These are phyloP conservation scores for Aspergillus alliaceus DNA, from an alignment of 2,329 filamentous ascomycete genomes.

Conservation along the genomic window DNA sequence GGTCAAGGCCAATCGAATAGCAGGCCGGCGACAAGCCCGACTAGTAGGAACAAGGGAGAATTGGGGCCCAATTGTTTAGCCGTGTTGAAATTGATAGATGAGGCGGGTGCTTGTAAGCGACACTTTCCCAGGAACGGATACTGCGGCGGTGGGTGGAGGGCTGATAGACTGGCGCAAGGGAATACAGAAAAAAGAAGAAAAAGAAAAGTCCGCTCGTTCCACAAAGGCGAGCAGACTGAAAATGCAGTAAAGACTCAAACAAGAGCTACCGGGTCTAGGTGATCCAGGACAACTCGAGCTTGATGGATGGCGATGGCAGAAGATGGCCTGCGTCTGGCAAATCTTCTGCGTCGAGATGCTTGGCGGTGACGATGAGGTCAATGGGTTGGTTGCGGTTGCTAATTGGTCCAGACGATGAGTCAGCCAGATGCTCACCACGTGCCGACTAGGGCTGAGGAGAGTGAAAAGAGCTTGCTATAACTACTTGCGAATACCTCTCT, in stretches of 20 bases:
- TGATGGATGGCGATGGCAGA: constrained; percentile 6
- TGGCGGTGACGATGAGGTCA: constrained; percentile 29
- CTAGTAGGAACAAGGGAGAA: neutral
- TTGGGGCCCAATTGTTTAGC: neutral
- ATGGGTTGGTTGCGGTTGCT: constrained; percentile 5
- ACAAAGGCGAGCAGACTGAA: neutral
- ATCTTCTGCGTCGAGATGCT: constrained; percentile 17
- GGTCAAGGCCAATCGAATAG: neutral
- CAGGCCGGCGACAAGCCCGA: neutral
- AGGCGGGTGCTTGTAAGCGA: neutral
- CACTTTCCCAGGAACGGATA: neutral
- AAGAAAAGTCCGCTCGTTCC: neutral
- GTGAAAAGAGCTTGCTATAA: neutral
- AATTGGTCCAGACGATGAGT: constrained; percentile 23
- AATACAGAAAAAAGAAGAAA: neutral
- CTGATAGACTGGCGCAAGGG: neutral
- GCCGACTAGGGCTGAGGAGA: neutral
- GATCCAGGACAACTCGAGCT: constrained; percentile 2
- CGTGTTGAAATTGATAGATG: neutral
- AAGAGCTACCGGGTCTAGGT: neutral
- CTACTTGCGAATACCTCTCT: neutral
- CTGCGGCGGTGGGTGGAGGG: neutral
- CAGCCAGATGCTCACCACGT: constrained; percentile 15
- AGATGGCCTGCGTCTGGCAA: constrained; percentile 12
- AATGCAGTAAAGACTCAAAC: neutral